Evolutionary conservation across 345 rosid genomes (phyloP).

Genomic region (Turnera subulata): DNA sequence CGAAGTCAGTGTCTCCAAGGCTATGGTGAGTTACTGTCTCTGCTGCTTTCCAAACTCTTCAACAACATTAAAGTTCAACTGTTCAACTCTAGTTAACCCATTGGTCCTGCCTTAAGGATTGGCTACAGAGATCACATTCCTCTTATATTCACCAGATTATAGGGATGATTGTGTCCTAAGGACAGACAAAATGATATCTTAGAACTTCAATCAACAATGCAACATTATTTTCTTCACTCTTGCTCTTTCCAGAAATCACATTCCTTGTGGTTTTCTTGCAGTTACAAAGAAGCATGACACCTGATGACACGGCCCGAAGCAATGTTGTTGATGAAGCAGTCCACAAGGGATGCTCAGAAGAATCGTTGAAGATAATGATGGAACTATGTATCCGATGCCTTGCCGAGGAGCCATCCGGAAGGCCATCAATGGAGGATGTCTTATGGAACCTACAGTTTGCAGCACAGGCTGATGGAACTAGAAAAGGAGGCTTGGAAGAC

Average conservation of each 20-base stretch:
- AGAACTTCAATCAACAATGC: background rate
- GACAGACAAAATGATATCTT: background rate
- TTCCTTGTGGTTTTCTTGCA: conserved; percentile 23
- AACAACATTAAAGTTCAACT: too few relatives aligned
- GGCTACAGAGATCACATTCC: background rate
- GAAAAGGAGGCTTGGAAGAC: conserved; percentile 15
- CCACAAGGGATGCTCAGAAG: conserved; percentile 44
- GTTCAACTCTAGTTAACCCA: too few relatives aligned
- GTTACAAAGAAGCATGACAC: conserved; percentile 39
- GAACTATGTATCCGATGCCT: conserved; percentile 46
- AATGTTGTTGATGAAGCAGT: conserved; percentile 46
- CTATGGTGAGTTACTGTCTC: conserved; percentile 36
- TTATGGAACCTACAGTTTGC: conserved; percentile 69
- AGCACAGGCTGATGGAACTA: conserved; percentile 43
- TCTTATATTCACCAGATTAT: too few relatives aligned
- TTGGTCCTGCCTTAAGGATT: too few relatives aligned
- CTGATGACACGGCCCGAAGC: conserved; percentile 35
- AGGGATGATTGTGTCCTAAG: background rate
- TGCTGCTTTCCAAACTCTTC: too few relatives aligned
- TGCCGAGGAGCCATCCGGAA: conserved; percentile 23
- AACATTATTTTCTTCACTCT: background rate
- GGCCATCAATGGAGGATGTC: conserved; percentile 57
- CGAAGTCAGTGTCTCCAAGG: conserved; percentile 36
- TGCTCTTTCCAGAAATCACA: background rate
- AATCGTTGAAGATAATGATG: conserved; percentile 48